Evolutionary conservation across 1,284 basidiomycete genomes (phyloP).

Genomic region (Trametes versicolor): DNA sequence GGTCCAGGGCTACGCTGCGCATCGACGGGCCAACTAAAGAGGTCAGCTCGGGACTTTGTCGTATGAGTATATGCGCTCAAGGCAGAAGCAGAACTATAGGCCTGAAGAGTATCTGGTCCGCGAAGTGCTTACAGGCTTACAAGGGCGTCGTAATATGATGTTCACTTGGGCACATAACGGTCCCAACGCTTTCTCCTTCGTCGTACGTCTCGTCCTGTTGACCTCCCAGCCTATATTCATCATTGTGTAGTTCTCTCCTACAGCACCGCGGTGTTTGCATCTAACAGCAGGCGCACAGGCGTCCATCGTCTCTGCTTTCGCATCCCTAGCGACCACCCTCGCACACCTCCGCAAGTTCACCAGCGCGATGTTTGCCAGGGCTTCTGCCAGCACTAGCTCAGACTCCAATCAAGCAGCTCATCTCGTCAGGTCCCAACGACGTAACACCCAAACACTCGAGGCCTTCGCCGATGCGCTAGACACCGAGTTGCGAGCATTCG

Average conservation of each 20-base stretch:
- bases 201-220: constrained; percentile 34
- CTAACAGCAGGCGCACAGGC: constrained; percentile 68
- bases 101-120: constrained; percentile 78
- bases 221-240: constrained; percentile 2
- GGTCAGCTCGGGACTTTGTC: constrained; percentile 34
- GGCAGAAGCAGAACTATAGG: constrained; percentile 62
- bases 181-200: constrained; percentile 39
- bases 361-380: constrained; percentile 50
- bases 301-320: constrained; percentile 70
- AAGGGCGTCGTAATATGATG: constrained; percentile 72
- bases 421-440: constrained; percentile 31
- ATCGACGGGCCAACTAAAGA: constrained; percentile 46
- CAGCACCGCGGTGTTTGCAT: constrained; percentile 67
- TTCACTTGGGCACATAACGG: constrained; percentile 53
- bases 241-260: constrained; percentile 53
- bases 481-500: constrained; percentile 63
- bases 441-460: constrained; percentile 70
- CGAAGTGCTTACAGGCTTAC: constrained; percentile 76
- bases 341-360: constrained; percentile 72
- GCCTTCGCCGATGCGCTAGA: constrained; percentile 85
- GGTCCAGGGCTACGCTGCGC: constrained; percentile 40
- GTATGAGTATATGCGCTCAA: neutral
- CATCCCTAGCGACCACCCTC: constrained; percentile 62
- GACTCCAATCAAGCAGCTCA: constrained; percentile 4
- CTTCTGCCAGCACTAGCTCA: constrained; percentile 30